Conservation (phyloP, 305 asterid genomes). For the Fraxinus angustifolia region DNA sequence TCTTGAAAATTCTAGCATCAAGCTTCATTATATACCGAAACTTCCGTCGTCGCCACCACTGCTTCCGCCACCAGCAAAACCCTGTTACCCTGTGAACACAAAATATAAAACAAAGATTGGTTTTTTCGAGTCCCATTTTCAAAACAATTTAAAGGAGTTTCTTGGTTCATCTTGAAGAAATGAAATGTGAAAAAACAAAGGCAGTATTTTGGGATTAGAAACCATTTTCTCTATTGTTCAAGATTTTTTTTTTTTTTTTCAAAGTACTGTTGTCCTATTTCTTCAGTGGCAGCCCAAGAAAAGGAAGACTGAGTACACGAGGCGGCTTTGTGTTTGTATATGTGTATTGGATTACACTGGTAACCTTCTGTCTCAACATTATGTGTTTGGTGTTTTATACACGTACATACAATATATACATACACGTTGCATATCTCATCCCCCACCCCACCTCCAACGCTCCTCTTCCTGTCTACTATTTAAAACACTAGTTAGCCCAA, state of each 20-base stretch:
- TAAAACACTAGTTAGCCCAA: neutral
- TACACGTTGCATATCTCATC: neutral
- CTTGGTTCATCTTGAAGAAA: neutral
- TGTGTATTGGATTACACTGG: constrained; percentile 6
- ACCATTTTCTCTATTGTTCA: neutral
- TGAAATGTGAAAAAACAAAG: neutral
- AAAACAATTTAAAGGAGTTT: neutral
- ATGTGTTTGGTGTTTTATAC: too few relatives aligned
- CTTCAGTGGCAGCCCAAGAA: constrained; percentile 20
- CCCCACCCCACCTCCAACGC: neutral
- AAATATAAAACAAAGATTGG: neutral
- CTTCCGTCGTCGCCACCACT: neutral
- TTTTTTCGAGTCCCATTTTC: neutral
- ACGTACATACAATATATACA: too few relatives aligned
- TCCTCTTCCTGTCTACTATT: neutral
- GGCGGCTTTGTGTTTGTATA: constrained; percentile 25
- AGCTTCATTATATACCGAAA: constrained; percentile 12
- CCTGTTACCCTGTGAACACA: constrained; percentile 12
- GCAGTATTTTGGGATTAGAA: neutral
- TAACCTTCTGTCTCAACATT: constrained; percentile 28
- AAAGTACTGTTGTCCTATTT: constrained; percentile 16
- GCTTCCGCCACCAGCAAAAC: neutral
- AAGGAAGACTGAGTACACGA: constrained; percentile 12
- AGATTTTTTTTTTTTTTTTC: neutral
- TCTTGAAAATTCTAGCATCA: neutral